Base-by-base conservation (phyloP, 1,284 basidiomycete species). In the Melampsora americana region DNA sequence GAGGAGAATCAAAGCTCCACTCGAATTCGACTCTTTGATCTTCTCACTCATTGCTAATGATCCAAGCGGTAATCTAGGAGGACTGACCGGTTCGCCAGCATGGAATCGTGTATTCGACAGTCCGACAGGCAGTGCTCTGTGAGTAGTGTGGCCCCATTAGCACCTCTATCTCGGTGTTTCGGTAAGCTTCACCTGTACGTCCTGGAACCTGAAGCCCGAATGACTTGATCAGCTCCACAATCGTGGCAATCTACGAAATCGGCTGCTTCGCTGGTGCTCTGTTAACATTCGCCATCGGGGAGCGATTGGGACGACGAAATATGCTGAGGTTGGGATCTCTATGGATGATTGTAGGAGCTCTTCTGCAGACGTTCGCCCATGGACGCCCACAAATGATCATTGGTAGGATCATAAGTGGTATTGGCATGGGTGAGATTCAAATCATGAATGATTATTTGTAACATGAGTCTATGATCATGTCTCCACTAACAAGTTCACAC, bases 221-320 rank as follows among this genome's bases (percentile, higher is more conserved):
- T 44, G 14, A 44, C 44, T 81, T 81, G 73, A 48, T 75, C 56
- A 77, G 79, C 32, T 79, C 80, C 4, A 81, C 80, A 1, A 82
- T 83, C 69, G 81, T 83, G 46, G 80, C 81, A 61, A 82, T 82
- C 56, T 82, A 82, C 77, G 81, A 83, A 69, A 79, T 82, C 66
- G 82, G 82, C 9, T 80, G 80, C 64, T 81, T 78, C 67, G 77
- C 79, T 7, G 82, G 82, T 14, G 72, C 82, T 6, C 59, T 82
- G 30, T 73, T 81, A 18, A 79, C 79, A 14, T 79, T 81, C 20
- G 76, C 79, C 9, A 76, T 83, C n/a, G 82, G 82, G 7, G 81
- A 83, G 59, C 61, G 61, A 11, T 70, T 83, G 5, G 82, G 82
- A 28, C 78, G 82, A 62, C 78, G 78, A 53, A 78, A 66, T 48